Evolutionary conservation across 1,284 basidiomycete species (phyloP).

Genomic region (Papiliotrema fonsecae): DNA sequence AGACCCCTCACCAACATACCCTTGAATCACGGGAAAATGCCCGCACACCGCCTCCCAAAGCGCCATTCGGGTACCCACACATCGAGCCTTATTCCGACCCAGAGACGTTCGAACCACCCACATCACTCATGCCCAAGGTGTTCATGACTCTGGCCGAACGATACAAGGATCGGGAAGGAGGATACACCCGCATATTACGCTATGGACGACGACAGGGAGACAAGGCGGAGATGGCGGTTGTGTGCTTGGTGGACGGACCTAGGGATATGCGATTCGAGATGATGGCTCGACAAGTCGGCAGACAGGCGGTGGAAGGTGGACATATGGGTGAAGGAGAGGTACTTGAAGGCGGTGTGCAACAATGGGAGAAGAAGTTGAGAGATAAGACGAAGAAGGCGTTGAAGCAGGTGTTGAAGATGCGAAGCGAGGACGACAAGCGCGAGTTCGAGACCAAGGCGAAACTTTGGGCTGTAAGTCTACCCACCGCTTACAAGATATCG

Average conservation of each 20-base stretch:
- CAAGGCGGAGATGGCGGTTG: conserved; percentile 85
- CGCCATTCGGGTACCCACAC: conserved; percentile 9
- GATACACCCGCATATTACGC: conserved; percentile 92
- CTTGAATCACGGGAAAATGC: conserved; percentile 10
- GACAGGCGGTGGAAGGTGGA: conserved; percentile 52
- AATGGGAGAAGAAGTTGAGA: conserved; percentile 29
- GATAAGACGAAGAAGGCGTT: conserved; percentile 40
- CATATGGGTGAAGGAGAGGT: conserved; percentile 6
- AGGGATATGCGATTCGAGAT: conserved; percentile 81
- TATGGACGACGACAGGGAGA: conserved; percentile 85
- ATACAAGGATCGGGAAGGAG: conserved; percentile 78
- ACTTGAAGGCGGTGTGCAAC: conserved; percentile 42
- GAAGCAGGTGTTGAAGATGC: conserved; percentile 46
- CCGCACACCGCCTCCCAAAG: conserved; percentile 3
- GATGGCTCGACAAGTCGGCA: conserved; percentile 74
- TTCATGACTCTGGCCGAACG: conserved; percentile 75
- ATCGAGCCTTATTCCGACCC: conserved; percentile 26
- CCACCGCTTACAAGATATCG: neutral
- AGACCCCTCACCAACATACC: conserved; percentile 24
- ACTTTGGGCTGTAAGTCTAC: conserved; percentile 45
- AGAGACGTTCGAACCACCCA: conserved; percentile 40
- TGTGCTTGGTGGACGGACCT: conserved; percentile 92
- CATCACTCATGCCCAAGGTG: conserved; percentile 68
- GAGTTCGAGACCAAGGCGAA: conserved; percentile 43
- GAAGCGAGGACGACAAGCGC: conserved; percentile 34